phyloP scores from a whole-genome alignment of 2,329 filamentous ascomycete genomes.

The Colletotrichum spinosum region DNA sequence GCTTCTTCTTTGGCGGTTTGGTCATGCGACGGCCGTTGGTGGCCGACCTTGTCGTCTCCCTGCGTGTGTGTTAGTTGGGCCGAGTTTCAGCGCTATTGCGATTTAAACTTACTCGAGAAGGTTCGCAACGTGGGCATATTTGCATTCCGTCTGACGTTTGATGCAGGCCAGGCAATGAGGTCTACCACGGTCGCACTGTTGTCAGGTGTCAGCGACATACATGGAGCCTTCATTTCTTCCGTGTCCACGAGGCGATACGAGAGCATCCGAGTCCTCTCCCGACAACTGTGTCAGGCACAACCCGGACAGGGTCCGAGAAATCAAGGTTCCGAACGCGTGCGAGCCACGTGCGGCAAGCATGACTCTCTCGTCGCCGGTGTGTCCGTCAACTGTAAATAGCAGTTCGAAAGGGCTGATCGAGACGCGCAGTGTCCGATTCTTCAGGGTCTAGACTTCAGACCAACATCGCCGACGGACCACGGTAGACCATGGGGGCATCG shows the following conservation, averaged over 20 bases:
- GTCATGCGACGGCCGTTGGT: slow-evolving; percentile 67
- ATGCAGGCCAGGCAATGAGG: slow-evolving; percentile 77
- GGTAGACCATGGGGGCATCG: background rate
- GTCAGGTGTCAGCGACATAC: no score
- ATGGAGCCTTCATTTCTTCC: no score
- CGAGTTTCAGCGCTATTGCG: background rate
- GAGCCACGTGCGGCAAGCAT: slow-evolving; percentile 3
- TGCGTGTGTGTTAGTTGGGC: slow-evolving; percentile 43
- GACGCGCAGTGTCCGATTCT: no score
- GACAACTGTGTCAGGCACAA: background rate
- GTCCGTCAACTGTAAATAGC: background rate
- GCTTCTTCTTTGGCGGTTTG: slow-evolving; percentile 67
- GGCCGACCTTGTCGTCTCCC: slow-evolving; percentile 68
- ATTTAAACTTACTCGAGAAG: slow-evolving; percentile 75
- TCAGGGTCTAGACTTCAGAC: background rate
- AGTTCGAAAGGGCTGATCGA: background rate
- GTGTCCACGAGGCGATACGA: no score
- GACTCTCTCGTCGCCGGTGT: background rate
- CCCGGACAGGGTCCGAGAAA: background rate
- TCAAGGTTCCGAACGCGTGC: slow-evolving; percentile 3
- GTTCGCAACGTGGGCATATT: slow-evolving; percentile 81
- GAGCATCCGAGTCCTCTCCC: no score
- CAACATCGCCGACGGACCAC: slow-evolving; percentile 5
- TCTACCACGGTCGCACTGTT: slow-evolving; percentile 78
- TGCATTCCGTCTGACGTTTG: slow-evolving; percentile 80